Evolutionary conservation across 208 protist genomes (phyloP).

Genomic region (Herpetomonas samuelpessoai): DNA sequence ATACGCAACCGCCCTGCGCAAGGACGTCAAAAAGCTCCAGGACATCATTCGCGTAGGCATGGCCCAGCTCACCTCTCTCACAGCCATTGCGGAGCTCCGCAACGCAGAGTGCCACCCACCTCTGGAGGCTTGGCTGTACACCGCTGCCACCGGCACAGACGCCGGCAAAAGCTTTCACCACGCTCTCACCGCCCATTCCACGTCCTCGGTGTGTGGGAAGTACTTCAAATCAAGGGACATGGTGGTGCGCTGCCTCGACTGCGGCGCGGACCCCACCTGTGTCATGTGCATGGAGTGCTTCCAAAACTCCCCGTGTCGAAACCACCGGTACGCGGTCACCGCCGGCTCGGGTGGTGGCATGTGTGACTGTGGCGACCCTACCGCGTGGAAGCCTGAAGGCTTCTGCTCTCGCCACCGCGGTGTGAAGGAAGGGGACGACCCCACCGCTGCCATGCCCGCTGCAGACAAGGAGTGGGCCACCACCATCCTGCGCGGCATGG

Average conservation of each 20-base stretch:
- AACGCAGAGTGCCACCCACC: conserved; percentile 22
- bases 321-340: conserved; percentile 72
- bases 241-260: conserved; percentile 86
- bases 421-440: conserved; percentile 1
- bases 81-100: conserved; percentile 10
- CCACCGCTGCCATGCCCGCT: conserved; percentile 16
- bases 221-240: conserved; percentile 48
- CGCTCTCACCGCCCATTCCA: conserved; percentile 16
- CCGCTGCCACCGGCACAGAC: conserved; percentile 16
- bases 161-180: conserved; percentile 6
- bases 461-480: conserved; percentile 41
- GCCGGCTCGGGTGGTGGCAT: conserved; percentile 73
- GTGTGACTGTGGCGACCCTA: conserved; percentile 94
- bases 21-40: conserved; percentile 32
- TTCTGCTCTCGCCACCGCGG: conserved; percentile 68
- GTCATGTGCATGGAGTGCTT: conserved; percentile 94
- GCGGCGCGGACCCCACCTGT: conserved; percentile 79
- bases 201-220: conserved; percentile 53
- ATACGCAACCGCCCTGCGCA: conserved; percentile 30
- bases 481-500: conserved; percentile 32
- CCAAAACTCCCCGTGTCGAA: conserved; percentile 64
- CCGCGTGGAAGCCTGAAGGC: conserved; percentile 59
- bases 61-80: conserved; percentile 16
- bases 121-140: conserved; percentile 36
- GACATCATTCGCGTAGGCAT: conserved; percentile 41